Evolutionary conservation across 768 basidiomycete genomes (phyloP).

Genomic region (Ramaria sp.): DNA sequence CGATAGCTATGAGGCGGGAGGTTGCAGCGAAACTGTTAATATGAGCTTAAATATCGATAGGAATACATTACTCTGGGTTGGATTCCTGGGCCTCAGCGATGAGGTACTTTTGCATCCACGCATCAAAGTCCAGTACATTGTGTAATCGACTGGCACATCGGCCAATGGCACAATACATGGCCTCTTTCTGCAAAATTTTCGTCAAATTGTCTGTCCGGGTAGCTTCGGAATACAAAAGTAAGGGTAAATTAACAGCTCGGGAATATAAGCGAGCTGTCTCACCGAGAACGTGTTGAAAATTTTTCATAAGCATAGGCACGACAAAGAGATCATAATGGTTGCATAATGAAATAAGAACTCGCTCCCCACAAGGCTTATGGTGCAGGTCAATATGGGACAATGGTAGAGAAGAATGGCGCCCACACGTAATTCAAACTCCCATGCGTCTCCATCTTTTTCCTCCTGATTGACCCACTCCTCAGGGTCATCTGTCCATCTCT

Average conservation of each 20-base stretch:
- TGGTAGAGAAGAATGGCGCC: slow-evolving; percentile 15
- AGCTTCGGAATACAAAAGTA: slow-evolving; percentile 23
- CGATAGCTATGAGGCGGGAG: slow-evolving; percentile 47
- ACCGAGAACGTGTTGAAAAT: slow-evolving; percentile 57
- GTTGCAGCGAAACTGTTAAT: slow-evolving; percentile 4
- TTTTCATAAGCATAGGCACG: slow-evolving; percentile 48
- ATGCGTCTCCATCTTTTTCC: slow-evolving; percentile 82
- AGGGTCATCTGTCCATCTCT: slow-evolving; percentile 78
- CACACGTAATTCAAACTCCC: slow-evolving; percentile 90
- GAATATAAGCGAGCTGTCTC: slow-evolving; percentile 14
- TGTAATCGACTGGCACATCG: slow-evolving; percentile 59
- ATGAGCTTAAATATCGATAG: background rate
- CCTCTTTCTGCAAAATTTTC: slow-evolving; percentile 69
- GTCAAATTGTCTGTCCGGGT: slow-evolving; percentile 37
- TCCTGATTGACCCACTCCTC: slow-evolving; percentile 93
- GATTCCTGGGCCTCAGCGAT: slow-evolving; percentile 46
- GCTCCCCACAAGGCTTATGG: slow-evolving; percentile 78
- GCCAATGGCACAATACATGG: slow-evolving; percentile 83
- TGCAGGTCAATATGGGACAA: slow-evolving; percentile 4
- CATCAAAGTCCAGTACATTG: slow-evolving; percentile 52
- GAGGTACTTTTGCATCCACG: slow-evolving; percentile 58
- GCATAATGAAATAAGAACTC: slow-evolving; percentile 76
- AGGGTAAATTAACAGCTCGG: background rate
- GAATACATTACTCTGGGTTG: slow-evolving; percentile 42
- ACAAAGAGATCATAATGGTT: slow-evolving; percentile 62